Evolutionary conservation across 306 rosid species (phyloP).

Genomic region (Notholithocarpus densiflorus): DNA sequence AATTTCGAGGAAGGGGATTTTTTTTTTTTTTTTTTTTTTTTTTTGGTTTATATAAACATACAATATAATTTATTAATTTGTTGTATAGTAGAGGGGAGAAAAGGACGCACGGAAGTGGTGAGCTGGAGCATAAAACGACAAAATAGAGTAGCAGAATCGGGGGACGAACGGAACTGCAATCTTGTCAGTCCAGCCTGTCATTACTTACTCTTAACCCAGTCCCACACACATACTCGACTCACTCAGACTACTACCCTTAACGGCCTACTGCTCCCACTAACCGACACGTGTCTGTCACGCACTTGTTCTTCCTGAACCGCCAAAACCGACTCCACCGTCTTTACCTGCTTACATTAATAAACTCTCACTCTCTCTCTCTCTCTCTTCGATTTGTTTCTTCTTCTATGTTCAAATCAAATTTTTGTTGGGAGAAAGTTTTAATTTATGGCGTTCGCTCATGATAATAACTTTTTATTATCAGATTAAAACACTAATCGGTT

Average conservation of each 20-base stretch:
- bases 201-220: not conserved
- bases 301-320: not conserved
- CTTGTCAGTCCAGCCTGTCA: conserved; percentile 54
- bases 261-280: conserved; percentile 33
- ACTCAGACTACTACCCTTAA: conserved; percentile 16
- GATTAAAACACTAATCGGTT: accelerated
- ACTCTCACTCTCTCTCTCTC: not conserved
- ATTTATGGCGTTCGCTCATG: too few relatives aligned
- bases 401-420: too few relatives aligned
- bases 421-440: too few relatives aligned
- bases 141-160: conserved; percentile 32
- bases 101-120: conserved; percentile 31
- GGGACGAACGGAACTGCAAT: conserved; percentile 30
- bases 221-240: not conserved
- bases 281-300: conserved; percentile 35
- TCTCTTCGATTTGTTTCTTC: too few relatives aligned
- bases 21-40: not conserved
- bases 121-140: conserved; percentile 45
- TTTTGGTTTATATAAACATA: too few relatives aligned
- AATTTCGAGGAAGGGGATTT: conserved; percentile 3
- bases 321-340: conserved; percentile 38
- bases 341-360: not conserved
- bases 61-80: too few relatives aligned
- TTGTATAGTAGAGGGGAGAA: not conserved
- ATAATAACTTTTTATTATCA: too few relatives aligned